Base-by-base conservation (phyloP, 352 stramenopile genomes). In the Lagenidium giganteum region DNA sequence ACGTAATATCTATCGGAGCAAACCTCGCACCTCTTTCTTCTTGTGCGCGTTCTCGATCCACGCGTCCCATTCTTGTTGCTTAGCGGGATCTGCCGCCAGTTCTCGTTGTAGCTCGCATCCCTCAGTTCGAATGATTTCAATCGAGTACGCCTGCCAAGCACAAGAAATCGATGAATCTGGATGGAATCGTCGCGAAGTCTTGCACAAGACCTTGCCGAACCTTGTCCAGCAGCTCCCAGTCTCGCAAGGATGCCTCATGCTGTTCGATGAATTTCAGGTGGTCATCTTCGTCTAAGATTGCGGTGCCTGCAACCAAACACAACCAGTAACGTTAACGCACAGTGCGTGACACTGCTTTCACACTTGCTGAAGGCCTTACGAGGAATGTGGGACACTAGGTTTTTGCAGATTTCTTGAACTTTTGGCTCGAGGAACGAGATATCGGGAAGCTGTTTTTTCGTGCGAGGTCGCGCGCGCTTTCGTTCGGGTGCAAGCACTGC, bases 201-300 rank as follows among this genome's bases (percentile, higher is more conserved):
- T 33, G 28, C 28, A 14, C n/a, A 33, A n/a, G n/a, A n/a, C n/a
- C n/a, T n/a, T n/a, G n/a, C n/a, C 38, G 16, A n/a, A 78, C 68
- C 62, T 82, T 85, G 46, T 90, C 73, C 17, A 90, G 70, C 45
- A 67, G 56, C 41, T 80, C 68, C 77, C 77, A 87, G 39, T 87
- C 69, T 3, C 57, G 52, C 0, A 44, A 45, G 21, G 83, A 68
- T 12, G 58, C 49, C 28, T 80, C 64, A 36, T 86, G 57, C 39
- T 73, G 76, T 21, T 66, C 39, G 13, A 65, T 38, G 32, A 90
- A 86, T 16, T 53, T 57, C 9, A 70, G 41, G 42, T 82, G 79
- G 64, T 90, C 77, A 20, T 34, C 49, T n/a, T 70, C 67, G 31
- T 90, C 77, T 27, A 84, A 52, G 26, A 90, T 74, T 3, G 66